phyloP scores from a whole-genome alignment of 108 stramenopile genomes.

The Cyclostephanos invisitatus region DNA sequence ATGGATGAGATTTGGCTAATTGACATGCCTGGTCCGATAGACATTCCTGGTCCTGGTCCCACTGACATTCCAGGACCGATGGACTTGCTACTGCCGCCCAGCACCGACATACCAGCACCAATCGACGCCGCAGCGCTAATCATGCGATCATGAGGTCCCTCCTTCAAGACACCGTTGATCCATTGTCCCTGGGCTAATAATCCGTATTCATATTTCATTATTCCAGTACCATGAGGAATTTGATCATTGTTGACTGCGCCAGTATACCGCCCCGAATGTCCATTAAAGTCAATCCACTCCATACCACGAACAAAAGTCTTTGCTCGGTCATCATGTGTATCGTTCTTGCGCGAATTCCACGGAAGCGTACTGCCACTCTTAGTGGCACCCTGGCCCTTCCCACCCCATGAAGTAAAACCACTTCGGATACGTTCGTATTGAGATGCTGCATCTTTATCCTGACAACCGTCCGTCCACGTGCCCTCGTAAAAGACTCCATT shows the following conservation, averaged over 20 bases:
- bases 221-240: slow-evolving; percentile 52
- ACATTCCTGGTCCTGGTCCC: slow-evolving; percentile 1
- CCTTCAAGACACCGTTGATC: slow-evolving; percentile 38
- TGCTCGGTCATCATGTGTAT: neutral
- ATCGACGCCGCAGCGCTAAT: slow-evolving; percentile 13
- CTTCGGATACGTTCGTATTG: slow-evolving; percentile 5
- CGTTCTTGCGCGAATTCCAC: slow-evolving; percentile 15
- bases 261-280: slow-evolving; percentile 11
- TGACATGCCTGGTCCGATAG: neutral
- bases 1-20: too few species aligned
- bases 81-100: neutral
- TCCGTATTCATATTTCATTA: slow-evolving; percentile 59
- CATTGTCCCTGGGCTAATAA: slow-evolving; percentile 59
- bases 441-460: slow-evolving; percentile 3
- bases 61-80: slow-evolving; percentile 1
- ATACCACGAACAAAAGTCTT: slow-evolving; percentile 15
- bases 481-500: slow-evolving; percentile 25
- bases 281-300: slow-evolving; percentile 14
- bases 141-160: slow-evolving; percentile 16
- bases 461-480: slow-evolving; percentile 3
- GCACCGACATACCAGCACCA: neutral
- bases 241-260: slow-evolving; percentile 11
- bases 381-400: neutral
- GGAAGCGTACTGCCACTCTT: slow-evolving; percentile 1
- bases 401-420: slow-evolving; percentile 12